phyloP scores from a whole-genome alignment of 2,329 filamentous ascomycete genomes.

The Pleomassaria siparia region DNA sequence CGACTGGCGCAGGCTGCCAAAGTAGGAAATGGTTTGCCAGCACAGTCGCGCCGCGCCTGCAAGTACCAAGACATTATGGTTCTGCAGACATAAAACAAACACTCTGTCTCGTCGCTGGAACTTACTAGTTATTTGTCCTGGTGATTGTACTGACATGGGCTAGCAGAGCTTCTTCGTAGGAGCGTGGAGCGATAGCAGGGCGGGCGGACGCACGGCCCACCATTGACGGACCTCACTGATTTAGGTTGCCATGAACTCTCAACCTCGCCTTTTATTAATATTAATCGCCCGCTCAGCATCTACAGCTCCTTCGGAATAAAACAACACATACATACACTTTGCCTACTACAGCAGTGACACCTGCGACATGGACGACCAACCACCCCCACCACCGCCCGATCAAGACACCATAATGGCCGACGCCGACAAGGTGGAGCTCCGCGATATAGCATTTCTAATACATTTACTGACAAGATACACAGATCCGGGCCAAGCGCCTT shows the following conservation, averaged over 20 bases:
- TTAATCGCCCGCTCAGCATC: background rate
- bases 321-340: background rate
- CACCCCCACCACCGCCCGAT: slow-evolving; percentile 18
- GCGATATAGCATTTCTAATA: slow-evolving; percentile 18
- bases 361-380: slow-evolving; percentile 27
- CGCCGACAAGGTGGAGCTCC: slow-evolving; percentile 48
- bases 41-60: too few relatives aligned
- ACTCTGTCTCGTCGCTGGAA: too few relatives aligned
- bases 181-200: background rate
- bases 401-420: slow-evolving; percentile 44
- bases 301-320: background rate
- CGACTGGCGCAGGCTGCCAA: too few relatives aligned
- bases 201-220: background rate
- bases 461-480: slow-evolving; percentile 30
- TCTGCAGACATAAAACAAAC: too few relatives aligned
- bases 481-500: slow-evolving; percentile 69
- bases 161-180: too few relatives aligned
- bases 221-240: background rate
- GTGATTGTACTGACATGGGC: too few relatives aligned
- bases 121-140: too few relatives aligned
- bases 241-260: background rate
- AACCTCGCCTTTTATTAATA: background rate
- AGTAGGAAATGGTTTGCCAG: too few relatives aligned
- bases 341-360: background rate
- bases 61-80: too few relatives aligned